Conservation (phyloP, 2,329 filamentous ascomycete genomes). For the Alternaria conjuncta region DNA sequence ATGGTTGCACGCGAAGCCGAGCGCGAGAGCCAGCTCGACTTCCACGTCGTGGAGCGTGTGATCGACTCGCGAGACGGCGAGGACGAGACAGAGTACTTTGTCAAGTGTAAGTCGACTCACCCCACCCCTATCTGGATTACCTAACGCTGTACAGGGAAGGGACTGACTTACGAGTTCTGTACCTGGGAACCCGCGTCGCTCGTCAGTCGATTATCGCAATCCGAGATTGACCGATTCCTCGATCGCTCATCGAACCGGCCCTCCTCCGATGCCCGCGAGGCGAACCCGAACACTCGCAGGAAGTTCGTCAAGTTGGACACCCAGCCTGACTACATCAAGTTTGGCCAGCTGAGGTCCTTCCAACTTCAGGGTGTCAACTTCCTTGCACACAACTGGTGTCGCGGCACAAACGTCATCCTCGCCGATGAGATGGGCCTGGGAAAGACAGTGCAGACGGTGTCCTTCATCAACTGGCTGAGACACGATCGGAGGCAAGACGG, state of each 20-base stretch:
- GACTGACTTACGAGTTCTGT: conserved; percentile 88
- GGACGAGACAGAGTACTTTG: conserved; percentile 82
- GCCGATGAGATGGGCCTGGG: conserved; percentile 99
- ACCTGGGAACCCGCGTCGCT: conserved; percentile 87
- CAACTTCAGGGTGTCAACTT: conserved; percentile 96
- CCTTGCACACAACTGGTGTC: conserved; percentile 93
- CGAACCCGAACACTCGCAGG: conserved; percentile 72
- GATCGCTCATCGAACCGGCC: conserved; percentile 83
- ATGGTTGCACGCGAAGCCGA: conserved; percentile 93
- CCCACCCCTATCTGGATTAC: conserved; percentile 17
- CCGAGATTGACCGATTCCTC: conserved; percentile 89
- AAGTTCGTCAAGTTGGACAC: conserved; percentile 66
- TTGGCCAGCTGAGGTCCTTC: conserved; percentile 87
- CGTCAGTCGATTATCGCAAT: conserved; percentile 79
- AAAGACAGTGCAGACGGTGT: conserved; percentile 96
- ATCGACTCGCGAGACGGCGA: conserved; percentile 84
- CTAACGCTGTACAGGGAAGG: conserved; percentile 65
- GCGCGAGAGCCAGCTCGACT: conserved; percentile 85
- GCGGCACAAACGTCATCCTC: conserved; percentile 92
- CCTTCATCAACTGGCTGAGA: conserved; percentile 95
- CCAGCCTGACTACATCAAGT: conserved; percentile 84
- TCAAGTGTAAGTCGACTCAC: conserved; percentile 73
- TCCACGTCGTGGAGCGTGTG: conserved; percentile 89
- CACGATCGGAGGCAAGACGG: conserved; percentile 90
- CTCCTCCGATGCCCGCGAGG: conserved; percentile 78